Conservation (phyloP, 140 eudicot genomes). For the Cichorium intybus region DNA sequence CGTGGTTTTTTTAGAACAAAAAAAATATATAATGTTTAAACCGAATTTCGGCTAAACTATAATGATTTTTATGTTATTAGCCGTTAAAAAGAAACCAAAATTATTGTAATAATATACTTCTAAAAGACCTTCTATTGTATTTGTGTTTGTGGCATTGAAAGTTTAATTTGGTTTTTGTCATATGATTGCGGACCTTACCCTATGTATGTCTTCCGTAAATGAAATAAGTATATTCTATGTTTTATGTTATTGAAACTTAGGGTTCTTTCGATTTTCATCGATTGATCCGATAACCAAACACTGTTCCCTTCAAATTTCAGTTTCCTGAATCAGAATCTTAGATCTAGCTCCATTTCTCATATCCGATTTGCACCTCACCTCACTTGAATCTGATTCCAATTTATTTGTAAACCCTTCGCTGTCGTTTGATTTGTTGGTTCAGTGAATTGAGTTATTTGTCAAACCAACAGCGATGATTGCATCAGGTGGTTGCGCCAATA, state of each 20-base stretch:
- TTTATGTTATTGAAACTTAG: conserved; percentile 9
- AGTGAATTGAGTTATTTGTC: background rate
- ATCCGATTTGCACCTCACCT: conserved; percentile 13
- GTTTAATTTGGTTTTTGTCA: background rate
- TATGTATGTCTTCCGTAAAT: background rate
- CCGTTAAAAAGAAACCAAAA: too few relatives aligned
- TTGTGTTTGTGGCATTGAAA: background rate
- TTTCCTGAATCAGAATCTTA: background rate
- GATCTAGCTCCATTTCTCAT: conserved; percentile 5
- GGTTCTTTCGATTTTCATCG: conserved; percentile 22
- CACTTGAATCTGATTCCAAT: background rate
- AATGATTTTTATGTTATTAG: too few relatives aligned
- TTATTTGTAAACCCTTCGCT: conserved; percentile 15
- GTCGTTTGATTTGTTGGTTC: background rate
- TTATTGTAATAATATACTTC: too few relatives aligned
- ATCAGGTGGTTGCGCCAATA: conserved; percentile 6
- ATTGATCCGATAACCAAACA: conserved; percentile 10
- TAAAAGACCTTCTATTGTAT: too few relatives aligned
- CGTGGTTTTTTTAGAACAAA: too few relatives aligned
- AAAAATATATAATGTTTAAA: too few relatives aligned
- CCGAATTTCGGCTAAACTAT: too few relatives aligned
- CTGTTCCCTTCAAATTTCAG: background rate
- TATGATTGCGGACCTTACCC: background rate
- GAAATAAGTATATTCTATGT: background rate
- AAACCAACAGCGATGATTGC: background rate